These are phyloP conservation scores for Asterella californica DNA, from an alignment of 225 moss, liverwort and hornwort species.

Conservation along the genomic window DNA sequence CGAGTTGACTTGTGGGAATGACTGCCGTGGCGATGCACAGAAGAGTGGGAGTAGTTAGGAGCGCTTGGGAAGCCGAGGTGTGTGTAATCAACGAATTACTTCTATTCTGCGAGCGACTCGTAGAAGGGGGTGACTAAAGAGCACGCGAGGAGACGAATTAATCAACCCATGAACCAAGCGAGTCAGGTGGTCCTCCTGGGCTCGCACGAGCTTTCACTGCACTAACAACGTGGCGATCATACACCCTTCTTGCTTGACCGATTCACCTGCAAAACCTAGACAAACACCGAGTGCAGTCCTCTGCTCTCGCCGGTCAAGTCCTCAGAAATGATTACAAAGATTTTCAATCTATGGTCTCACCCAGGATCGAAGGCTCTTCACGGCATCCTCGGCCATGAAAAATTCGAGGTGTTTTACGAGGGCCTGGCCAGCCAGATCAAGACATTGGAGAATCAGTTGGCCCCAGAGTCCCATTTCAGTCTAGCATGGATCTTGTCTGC, in stretches of 20 bases:
- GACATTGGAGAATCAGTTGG: conserved; percentile 5
- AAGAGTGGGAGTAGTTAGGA: background rate
- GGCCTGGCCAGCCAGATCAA: conserved; percentile 4
- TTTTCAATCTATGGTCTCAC: background rate
- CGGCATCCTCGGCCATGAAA: background rate
- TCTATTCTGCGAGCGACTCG: background rate
- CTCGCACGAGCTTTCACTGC: no score
- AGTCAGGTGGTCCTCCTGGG: no score
- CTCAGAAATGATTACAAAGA: conserved; percentile 16
- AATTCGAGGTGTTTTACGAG: conserved; percentile 19
- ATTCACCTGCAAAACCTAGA: background rate
- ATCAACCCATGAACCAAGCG: no score
- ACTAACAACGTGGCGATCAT: background rate
- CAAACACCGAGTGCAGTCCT: background rate
- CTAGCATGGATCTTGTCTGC: conserved; percentile 13
- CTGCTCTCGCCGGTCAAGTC: background rate
- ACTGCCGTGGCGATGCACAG: no score
- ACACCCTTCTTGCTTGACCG: background rate
- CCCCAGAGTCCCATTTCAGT: conserved; percentile 21
- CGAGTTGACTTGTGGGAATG: background rate
- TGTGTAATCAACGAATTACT: background rate
- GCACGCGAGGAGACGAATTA: background rate
- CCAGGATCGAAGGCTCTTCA: background rate
- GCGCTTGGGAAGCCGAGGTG: background rate
- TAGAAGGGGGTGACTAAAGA: background rate